Evolutionary conservation across 306 rosid species (phyloP).

Genomic region (Citrullus amarus): DNA sequence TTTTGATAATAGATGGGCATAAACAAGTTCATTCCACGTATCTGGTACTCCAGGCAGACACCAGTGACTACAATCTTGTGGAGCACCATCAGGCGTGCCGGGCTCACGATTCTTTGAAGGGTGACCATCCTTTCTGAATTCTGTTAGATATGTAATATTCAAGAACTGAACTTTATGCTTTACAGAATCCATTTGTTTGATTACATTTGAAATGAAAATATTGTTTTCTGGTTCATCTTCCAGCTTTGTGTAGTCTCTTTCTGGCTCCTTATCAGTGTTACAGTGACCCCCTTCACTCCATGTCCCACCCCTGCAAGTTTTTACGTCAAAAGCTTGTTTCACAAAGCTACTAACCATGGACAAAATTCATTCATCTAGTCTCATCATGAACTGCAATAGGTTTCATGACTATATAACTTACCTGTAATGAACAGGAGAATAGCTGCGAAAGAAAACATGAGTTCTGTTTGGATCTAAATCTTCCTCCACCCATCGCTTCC

Average conservation of each 20-base stretch:
- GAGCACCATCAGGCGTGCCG: constrained; percentile 57
- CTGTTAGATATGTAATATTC: constrained; percentile 84
- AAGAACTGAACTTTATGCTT: constrained; percentile 45
- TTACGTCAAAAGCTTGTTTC: not conserved
- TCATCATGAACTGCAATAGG: not conserved
- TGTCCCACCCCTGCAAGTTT: constrained; percentile 44
- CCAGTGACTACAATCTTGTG: constrained; percentile 99
- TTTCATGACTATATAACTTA: constrained; percentile 7
- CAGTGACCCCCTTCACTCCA: constrained; percentile 72
- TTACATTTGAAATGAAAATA: constrained; percentile 36
- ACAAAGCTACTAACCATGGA: not conserved
- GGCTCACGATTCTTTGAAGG: constrained; percentile 83
- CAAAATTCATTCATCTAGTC: not conserved
- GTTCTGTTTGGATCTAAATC: constrained; percentile 37
- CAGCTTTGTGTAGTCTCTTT: constrained; percentile 30
- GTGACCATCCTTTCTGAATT: constrained; percentile 74
- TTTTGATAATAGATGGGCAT: constrained; percentile 48
- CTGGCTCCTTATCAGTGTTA: constrained; percentile 39
- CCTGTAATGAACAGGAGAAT: constrained; percentile 76
- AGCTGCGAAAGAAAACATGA: constrained; percentile 66
- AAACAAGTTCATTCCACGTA: constrained; percentile 84
- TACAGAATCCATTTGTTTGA: constrained; percentile 49
- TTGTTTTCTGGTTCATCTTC: constrained; percentile 52
- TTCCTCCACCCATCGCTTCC: constrained; percentile 59
- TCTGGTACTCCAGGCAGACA: constrained; percentile 97